Base-by-base conservation (phyloP, 2,329 filamentous ascomycete genomes). In the Coniochaeta sp. region DNA sequence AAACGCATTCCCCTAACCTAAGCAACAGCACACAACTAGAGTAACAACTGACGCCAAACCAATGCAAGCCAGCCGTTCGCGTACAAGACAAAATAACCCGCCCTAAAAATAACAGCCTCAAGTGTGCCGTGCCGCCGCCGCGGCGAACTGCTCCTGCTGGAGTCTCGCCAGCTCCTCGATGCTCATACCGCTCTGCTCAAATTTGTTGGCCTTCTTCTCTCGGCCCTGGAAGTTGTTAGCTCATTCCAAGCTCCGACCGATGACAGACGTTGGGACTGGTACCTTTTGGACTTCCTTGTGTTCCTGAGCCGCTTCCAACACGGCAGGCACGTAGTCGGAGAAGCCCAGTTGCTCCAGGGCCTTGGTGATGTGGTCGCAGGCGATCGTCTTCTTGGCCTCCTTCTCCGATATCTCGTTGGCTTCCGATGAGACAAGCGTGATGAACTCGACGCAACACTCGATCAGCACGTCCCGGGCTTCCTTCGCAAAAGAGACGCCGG, bases 351-450 rank as follows among this genome's bases (percentile, higher is more conserved):
- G 90, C 68, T 93, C 90, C 47, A 99, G 83, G 0, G 95, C 95
- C 71, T 93, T 93, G 70, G 93, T 96, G 68, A 99, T 96, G 77
- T 99, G 95, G 70, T 99, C 95, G 74, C 91, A 96, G 14, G 93
- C 93, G 68, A 99, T 99, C 4, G 95, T 99, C 83, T 99, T 99
- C 80, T 99, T 99, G 57, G 93, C 91, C 71, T 99, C 95, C 75
- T 96, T 96, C 74, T 99, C 95, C 14, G 93, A 96, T 65, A 99
- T 99, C 69, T 99, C 95, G 75, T 99, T 99, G 64, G 95, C 95
- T 78, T 99, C 93, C 56, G 91, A 96, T n/a, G 93, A 97, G 67
- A 99, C 90, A 69, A 99, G 85, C 19, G 95, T 98, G 74, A 99
- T 97, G 75, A 99, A 99, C 75, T 99, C 95, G 70, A 99, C 93